Base-by-base conservation (phyloP, 805 yeast species). In the Metschnikowia aberdeeniae region DNA sequence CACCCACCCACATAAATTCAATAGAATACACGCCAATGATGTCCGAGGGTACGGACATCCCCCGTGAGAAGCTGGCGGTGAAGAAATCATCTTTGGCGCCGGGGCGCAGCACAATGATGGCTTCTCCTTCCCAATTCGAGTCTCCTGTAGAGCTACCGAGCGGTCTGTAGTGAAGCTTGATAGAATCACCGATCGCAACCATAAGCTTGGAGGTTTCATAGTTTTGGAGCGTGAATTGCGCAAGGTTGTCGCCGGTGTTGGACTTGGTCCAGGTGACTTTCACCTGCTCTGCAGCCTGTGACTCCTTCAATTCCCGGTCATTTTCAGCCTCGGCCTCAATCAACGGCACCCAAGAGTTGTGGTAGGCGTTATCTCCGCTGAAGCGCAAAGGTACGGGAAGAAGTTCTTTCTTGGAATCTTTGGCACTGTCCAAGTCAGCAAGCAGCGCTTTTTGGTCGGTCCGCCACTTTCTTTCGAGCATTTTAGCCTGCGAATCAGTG, bases 1-100 rank as follows among this genome's bases (percentile, higher is more conserved):
- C 81, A 12, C 92, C 93, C 54, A 86, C 86, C 97, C 97, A 90
- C 42, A 86, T 87, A 60, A 88, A 85, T 55, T 87, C 92, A 0
- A 90, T 89, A 1, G 90, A 80, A 61, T 87, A 90, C 19, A 83
- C 87, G 4, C 79, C 73, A 1, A 77, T 75, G 32, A 77, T 59
- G 49, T 82, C 73, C 2, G 82, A 77, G 42, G 86, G 86, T 1
- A 89, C 86, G 1, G 64, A 58, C 1, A 54, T 52, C 5, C 46
- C 34, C 2, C 78, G 68, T 36, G 62, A 66, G 50, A 89, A 69
- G 61, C 89, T 96, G 39, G 89, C 64, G 1, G 90, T 83, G 56
- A 83, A 83, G 14, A 17, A 38, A 51, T 84, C 90, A 39, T 78
- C 78, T 36, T 70, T 67, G 31, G 84, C 72, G 54, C 77, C 77